phyloP scores from a whole-genome alignment of 495 filamentous ascomycete genomes.

The Clohesyomyces aquaticus region DNA sequence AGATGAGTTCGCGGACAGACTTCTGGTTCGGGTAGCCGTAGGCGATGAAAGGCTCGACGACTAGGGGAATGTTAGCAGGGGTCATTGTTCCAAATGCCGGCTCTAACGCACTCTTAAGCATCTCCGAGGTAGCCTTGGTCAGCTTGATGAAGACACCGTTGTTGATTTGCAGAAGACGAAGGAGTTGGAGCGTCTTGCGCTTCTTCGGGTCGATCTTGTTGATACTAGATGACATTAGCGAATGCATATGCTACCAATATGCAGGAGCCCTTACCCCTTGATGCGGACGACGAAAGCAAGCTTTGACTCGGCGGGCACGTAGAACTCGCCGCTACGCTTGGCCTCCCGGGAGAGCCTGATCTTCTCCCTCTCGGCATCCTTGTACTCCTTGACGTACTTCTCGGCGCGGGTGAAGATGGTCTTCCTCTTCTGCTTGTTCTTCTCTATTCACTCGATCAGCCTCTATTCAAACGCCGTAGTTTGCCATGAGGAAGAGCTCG shows the following conservation, averaged over 20 bases:
- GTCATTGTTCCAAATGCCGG: neutral
- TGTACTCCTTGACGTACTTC: constrained; percentile 99
- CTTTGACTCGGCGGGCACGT: constrained; percentile 92
- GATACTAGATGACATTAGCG: constrained; percentile 61
- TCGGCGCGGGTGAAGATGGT: constrained; percentile 99
- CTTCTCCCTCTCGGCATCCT: constrained; percentile 96
- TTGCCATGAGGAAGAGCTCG: constrained; percentile 30
- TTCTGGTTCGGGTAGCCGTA: constrained; percentile 99
- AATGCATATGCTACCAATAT: neutral
- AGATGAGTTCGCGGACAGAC: constrained; percentile 97
- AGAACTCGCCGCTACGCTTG: constrained; percentile 91
- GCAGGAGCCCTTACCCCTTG: constrained; percentile 67
- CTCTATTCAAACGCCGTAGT: constrained; percentile 19
- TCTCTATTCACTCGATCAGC: constrained; percentile 58
- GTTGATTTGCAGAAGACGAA: constrained; percentile 99
- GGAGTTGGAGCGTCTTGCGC: constrained; percentile 98
- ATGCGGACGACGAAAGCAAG: constrained; percentile 98
- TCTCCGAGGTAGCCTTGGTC: constrained; percentile 97
- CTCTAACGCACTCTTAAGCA: constrained; percentile 69
- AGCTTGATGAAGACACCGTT: constrained; percentile 97
- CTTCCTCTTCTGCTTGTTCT: constrained; percentile 94
- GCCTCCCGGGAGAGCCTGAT: constrained; percentile 85
- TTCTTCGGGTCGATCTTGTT: constrained; percentile 99
- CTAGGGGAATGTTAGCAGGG: neutral
- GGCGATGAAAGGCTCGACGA: constrained; percentile 95